Conservation (phyloP, 495 filamentous ascomycete species). For the Penicillium bovifimosum region DNA sequence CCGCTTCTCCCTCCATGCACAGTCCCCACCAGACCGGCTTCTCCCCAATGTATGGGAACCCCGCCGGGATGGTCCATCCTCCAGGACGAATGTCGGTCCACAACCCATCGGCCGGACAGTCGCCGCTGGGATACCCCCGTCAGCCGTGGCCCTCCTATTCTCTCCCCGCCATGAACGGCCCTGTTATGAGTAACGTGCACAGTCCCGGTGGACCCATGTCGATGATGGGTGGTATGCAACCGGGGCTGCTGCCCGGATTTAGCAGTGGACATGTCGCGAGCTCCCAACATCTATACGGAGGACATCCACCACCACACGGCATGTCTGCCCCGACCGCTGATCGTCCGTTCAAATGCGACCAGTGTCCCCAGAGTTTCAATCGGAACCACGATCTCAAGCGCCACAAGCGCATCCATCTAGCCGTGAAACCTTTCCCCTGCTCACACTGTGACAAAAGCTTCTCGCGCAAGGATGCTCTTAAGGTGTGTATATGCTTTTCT, state of each 20-base stretch:
- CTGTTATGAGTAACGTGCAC: constrained; percentile 74
- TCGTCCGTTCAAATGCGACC: constrained; percentile 89
- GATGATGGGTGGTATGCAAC: constrained; percentile 59
- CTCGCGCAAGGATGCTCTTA: constrained; percentile 91
- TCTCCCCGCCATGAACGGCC: constrained; percentile 56
- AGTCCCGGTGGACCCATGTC: constrained; percentile 64
- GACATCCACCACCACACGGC: constrained; percentile 39
- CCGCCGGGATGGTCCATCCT: constrained; percentile 54
- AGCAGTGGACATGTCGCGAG: constrained; percentile 53
- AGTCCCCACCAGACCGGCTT: constrained; percentile 58
- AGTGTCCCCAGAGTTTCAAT: constrained; percentile 91
- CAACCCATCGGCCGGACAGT: constrained; percentile 45
- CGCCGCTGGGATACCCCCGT: constrained; percentile 39
- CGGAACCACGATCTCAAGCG: constrained; percentile 95
- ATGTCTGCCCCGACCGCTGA: constrained; percentile 55
- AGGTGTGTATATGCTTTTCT: constrained; percentile 53
- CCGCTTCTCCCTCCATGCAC: constrained; percentile 52
- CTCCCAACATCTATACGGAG: constrained; percentile 52
- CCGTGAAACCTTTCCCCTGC: constrained; percentile 94
- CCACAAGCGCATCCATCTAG: constrained; percentile 90
- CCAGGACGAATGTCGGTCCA: constrained; percentile 52
- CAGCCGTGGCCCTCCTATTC: constrained; percentile 53
- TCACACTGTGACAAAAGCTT: constrained; percentile 93
- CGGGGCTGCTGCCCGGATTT: constrained; percentile 43
- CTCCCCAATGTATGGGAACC: constrained; percentile 49